Evolutionary conservation across 2,329 filamentous ascomycete genomes (phyloP).

Genomic region (Ophiostoma tasmaniense): DNA sequence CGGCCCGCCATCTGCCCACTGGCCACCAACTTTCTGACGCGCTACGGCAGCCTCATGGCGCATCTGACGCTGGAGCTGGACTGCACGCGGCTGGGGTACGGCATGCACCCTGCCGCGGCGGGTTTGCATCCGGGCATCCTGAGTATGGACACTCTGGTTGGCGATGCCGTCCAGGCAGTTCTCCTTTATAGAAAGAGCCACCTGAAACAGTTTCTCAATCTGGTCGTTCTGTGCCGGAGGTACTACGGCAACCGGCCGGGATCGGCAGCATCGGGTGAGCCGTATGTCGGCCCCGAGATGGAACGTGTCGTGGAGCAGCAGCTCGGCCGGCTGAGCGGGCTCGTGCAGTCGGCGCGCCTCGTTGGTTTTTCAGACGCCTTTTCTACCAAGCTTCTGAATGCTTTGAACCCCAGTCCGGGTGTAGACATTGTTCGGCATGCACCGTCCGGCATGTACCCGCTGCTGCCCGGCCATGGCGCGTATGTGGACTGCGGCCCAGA

Average conservation of each 20-base stretch:
- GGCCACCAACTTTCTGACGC: slow-evolving; percentile 29
- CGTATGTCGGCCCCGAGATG: slow-evolving; percentile 18
- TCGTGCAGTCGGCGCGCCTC: slow-evolving; percentile 29
- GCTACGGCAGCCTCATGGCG: slow-evolving; percentile 30
- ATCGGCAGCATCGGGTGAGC: slow-evolving; percentile 22
- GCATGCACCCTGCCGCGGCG: slow-evolving; percentile 23
- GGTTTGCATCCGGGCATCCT: slow-evolving; percentile 23
- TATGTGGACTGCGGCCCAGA: slow-evolving; percentile 17
- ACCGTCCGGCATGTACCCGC: slow-evolving; percentile 28
- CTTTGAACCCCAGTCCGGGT: background rate
- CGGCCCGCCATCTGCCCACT: slow-evolving; percentile 28
- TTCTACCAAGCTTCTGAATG: background rate
- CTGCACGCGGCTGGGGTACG: slow-evolving; percentile 31
- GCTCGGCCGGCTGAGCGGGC: slow-evolving; percentile 26
- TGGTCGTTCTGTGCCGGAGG: slow-evolving; percentile 9
- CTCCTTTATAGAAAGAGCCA: background rate
- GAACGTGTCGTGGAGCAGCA: slow-evolving; percentile 27
- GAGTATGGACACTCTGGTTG: slow-evolving; percentile 25
- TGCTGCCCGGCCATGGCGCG: slow-evolving; percentile 25
- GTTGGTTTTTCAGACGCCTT: slow-evolving; percentile 27
- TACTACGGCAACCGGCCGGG: slow-evolving; percentile 15
- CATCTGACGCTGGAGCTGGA: slow-evolving; percentile 35
- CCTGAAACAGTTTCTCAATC: background rate
- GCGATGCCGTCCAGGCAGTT: slow-evolving; percentile 23
- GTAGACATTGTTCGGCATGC: slow-evolving; percentile 17